Evolutionary conservation across 352 stramenopile genomes (phyloP), one percentile per base, ranked within the genome.

Genomic region (Phytophthora aleatoria): DNA sequence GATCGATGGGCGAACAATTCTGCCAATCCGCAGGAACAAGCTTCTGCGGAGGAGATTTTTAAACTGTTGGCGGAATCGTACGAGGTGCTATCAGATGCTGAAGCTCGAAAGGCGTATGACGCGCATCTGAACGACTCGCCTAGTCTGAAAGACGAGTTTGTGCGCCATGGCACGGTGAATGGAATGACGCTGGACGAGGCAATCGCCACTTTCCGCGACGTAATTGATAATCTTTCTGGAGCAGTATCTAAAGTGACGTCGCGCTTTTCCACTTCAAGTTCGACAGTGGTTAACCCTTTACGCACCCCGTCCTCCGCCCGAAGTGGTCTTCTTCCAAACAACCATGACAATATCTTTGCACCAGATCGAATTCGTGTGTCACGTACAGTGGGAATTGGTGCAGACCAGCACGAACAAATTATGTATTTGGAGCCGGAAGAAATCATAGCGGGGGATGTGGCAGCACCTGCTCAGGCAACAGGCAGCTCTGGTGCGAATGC

Each of bases 171-270:
- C 16, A 96, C 87, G 1, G 83, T 96, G 20, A 77, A 83, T 13
- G 87, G 87, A 4, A 94, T 91, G 83, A 94, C 83, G 7, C 57
- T 96, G 44, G 88, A 96, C 49, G 86, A 95, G 61, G 88, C 88
- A 5, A 92, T 96, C 20, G 70, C 74, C 0, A 91, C 87, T 10
- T 96, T 96, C 63, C 71, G 80, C 3, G 79, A 91, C 51, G 87
- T 90, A 16, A 78, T 91, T 64, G 82, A 94, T 58, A 79, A 85
- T 27, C 59, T 82, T 1, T 82, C 72, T 13, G 77, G 77, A 24
- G 71, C 80, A 4, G 67, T 92, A 15, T 84, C 77, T 1, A 81
- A 89, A 7, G 74, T 90, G 12, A 81, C 73, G 1, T 88, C 79
- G 13, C 76, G 79, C 7, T 90, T 94, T 53, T 89, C 74, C 5